Evolutionary conservation across 1,284 basidiomycete genomes (phyloP).

Genomic region (Quambalaria eucalypti): DNA sequence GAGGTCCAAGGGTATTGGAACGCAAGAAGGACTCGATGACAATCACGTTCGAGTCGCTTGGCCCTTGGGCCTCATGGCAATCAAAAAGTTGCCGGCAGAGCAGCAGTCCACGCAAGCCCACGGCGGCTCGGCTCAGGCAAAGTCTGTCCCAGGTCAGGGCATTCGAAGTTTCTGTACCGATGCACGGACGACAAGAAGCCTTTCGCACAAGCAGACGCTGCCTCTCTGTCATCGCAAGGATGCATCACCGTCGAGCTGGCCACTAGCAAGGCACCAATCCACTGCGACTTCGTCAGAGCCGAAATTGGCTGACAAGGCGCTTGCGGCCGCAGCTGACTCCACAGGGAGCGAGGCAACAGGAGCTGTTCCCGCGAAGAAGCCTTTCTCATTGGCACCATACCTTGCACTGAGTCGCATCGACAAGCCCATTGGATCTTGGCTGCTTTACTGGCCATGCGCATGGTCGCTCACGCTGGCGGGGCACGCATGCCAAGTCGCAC

Average conservation of each 20-base stretch:
- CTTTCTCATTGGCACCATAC: constrained; percentile 51
- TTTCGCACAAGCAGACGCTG: too few relatives aligned
- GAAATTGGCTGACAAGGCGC: too few relatives aligned
- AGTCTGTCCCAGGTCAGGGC: too few relatives aligned
- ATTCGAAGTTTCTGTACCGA: too few relatives aligned
- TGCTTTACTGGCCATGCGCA: constrained; percentile 81
- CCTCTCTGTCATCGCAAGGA: too few relatives aligned
- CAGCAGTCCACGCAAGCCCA: not conserved
- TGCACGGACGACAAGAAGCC: too few relatives aligned
- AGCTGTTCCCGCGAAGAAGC: not conserved
- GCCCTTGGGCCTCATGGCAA: constrained; percentile 10
- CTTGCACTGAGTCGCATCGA: constrained; percentile 76
- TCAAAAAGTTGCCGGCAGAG: too few relatives aligned
- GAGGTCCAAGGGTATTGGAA: not conserved
- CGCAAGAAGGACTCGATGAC: constrained; percentile 7
- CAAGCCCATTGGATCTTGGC: constrained; percentile 86
- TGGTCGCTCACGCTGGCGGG: constrained; percentile 44
- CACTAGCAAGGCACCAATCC: not conserved
- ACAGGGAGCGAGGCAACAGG: too few relatives aligned
- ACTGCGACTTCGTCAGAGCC: too few relatives aligned
- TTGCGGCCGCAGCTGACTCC: too few relatives aligned
- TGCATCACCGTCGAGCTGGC: too few relatives aligned
- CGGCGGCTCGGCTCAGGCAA: not conserved
- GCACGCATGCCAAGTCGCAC: constrained; percentile 23
- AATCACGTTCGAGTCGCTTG: constrained; percentile 8